phyloP scores from a whole-genome alignment of 2,329 filamentous ascomycete genomes.

The Paecilomyces dactylethromorphus region DNA sequence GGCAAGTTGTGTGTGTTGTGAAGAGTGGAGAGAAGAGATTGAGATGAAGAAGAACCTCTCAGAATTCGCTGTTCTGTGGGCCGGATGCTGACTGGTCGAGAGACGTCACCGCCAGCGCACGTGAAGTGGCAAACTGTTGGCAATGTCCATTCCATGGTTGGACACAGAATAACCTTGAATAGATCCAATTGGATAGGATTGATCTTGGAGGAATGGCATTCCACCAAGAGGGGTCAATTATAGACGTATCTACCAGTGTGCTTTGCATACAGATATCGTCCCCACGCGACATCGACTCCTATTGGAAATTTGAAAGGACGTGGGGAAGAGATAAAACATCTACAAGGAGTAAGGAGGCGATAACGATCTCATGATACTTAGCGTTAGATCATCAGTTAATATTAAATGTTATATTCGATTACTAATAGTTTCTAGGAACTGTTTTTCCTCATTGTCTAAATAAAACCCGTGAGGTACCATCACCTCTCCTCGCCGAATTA shows the following conservation, averaged over 20 bases:
- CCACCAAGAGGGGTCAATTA: too few species aligned
- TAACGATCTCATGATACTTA: too few species aligned
- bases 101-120: slow-evolving; percentile 6
- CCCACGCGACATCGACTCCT: too few species aligned
- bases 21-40: slow-evolving; percentile 34
- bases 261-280: too few species aligned
- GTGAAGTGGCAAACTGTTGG: slow-evolving; percentile 6
- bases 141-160: slow-evolving; percentile 1
- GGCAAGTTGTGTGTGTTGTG: neutral
- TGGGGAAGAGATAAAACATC: too few species aligned
- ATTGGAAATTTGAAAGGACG: too few species aligned
- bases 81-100: slow-evolving; percentile 4
- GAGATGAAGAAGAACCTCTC: neutral
- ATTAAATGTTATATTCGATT: slow-evolving; percentile 35
- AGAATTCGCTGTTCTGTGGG: slow-evolving; percentile 8
- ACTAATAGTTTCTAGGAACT: slow-evolving; percentile 25
- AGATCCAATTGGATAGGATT: too few species aligned
- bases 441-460: slow-evolving; percentile 25
- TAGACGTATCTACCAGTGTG: too few species aligned
- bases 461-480: slow-evolving; percentile 26
- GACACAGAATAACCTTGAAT: neutral
- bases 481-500: slow-evolving; percentile 23
- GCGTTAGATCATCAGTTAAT: neutral
- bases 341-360: too few species aligned
- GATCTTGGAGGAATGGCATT: too few species aligned